Percentiles rank a stretch among this genome's conserved stretches.
phyloP scores from a whole-genome alignment of 108 stramenopile genomes.

The Cyclotella sp. region DNA sequence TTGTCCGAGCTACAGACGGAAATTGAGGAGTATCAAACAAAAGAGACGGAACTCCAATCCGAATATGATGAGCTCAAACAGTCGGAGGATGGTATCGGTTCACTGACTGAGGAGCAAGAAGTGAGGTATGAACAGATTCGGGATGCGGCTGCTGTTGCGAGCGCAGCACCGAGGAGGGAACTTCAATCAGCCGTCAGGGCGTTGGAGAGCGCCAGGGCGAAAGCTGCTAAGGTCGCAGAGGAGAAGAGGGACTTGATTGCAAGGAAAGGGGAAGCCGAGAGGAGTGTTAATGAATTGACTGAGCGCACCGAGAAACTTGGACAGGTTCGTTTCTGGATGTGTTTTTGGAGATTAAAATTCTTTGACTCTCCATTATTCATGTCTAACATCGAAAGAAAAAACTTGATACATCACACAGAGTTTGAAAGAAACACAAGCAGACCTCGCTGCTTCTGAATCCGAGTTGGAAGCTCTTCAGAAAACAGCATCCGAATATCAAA shows the following conservation, averaged over 20 bases:
- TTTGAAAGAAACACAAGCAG: slow-evolving; percentile 66
- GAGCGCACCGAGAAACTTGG: slow-evolving; percentile 64
- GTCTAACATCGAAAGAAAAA: background rate
- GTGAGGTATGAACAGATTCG: slow-evolving; percentile 80
- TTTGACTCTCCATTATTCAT: background rate
- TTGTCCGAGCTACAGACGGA: slow-evolving; percentile 57
- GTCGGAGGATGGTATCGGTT: slow-evolving; percentile 52
- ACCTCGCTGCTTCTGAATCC: slow-evolving; percentile 64
- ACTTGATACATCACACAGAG: slow-evolving; percentile 44
- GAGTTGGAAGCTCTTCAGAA: slow-evolving; percentile 63
- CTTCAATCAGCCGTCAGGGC: slow-evolving; percentile 58
- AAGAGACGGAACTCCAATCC: slow-evolving; percentile 61
- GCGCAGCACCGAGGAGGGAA: slow-evolving; percentile 67
- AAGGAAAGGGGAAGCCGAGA: slow-evolving; percentile 59
- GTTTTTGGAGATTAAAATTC: background rate
- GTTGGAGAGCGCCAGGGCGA: slow-evolving; percentile 73
- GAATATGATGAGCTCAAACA: slow-evolving; percentile 90
- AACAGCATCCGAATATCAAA: slow-evolving; percentile 57
- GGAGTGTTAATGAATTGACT: slow-evolving; percentile 58
- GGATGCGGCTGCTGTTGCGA: slow-evolving; percentile 86
- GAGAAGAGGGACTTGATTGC: slow-evolving; percentile 70
- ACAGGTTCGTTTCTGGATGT: slow-evolving; percentile 55
- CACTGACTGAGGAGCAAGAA: slow-evolving; percentile 84
- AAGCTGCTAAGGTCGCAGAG: slow-evolving; percentile 59
- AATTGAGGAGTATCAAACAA: slow-evolving; percentile 60